phyloP scores from a whole-genome alignment of 352 stramenopile species.

The Phytopythium litorale region DNA sequence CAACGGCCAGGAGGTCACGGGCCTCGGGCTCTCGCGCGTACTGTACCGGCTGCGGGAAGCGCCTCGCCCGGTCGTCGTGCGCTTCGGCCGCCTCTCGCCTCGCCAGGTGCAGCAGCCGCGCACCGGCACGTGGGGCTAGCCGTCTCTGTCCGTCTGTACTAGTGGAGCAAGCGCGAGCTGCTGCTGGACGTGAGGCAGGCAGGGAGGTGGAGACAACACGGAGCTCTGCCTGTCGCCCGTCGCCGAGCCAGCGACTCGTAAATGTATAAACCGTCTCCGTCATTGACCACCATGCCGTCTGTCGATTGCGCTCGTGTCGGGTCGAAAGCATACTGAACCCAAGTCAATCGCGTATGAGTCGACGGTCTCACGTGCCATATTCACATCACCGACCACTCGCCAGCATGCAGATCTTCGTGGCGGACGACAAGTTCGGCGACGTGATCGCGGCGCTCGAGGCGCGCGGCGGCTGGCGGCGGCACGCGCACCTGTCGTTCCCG shows the following conservation, averaged over 20 bases:
- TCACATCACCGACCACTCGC: not conserved
- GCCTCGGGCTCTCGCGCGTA: slow-evolving; percentile 65
- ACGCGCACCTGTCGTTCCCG: slow-evolving; percentile 52
- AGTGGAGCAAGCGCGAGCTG: too few species aligned
- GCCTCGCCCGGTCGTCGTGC: slow-evolving; percentile 74
- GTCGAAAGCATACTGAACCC: too few species aligned
- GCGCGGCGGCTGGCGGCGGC: slow-evolving; percentile 39
- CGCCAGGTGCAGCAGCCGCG: slow-evolving; percentile 23
- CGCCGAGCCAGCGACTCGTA: too few species aligned
- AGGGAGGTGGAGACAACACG: too few species aligned
- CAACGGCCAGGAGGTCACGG: slow-evolving; percentile 74
- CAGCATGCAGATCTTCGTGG: slow-evolving; percentile 23
- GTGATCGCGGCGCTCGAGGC: slow-evolving; percentile 33
- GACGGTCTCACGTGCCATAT: too few species aligned
- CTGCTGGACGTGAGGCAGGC: too few species aligned
- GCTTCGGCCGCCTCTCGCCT: slow-evolving; percentile 63
- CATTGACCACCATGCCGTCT: too few species aligned
- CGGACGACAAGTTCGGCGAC: slow-evolving; percentile 58
- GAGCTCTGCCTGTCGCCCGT: too few species aligned
- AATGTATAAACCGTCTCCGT: too few species aligned
- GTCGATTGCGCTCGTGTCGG: too few species aligned
- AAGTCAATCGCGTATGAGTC: too few species aligned
- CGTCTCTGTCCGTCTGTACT: not conserved
- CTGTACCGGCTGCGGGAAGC: slow-evolving; percentile 75
- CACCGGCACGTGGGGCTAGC: slow-evolving; percentile 39